A percentile compares a stretch with the other conserved stretches of the same genome.
Conservation (phyloP, 2,329 filamentous ascomycete species). For the Meredithiella fracta region DNA sequence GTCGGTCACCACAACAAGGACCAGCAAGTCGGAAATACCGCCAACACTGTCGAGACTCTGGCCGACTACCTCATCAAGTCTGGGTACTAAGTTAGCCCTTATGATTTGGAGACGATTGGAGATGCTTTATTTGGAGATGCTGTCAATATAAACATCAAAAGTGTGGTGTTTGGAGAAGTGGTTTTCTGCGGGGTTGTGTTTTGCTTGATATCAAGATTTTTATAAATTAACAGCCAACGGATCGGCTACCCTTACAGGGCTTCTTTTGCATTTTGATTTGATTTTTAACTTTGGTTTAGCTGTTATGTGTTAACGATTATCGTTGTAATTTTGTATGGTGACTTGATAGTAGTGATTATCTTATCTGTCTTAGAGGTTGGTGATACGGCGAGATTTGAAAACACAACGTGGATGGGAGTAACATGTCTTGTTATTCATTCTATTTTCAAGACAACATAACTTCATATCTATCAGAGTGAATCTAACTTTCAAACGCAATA, state of each 20-base stretch:
- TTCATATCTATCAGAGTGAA: too few relatives aligned
- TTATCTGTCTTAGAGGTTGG: too few relatives aligned
- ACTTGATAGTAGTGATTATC: too few relatives aligned
- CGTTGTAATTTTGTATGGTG: not conserved
- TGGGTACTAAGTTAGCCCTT: constrained; percentile 45
- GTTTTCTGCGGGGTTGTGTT: constrained; percentile 1
- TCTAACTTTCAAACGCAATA: not conserved
- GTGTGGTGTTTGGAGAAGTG: too few relatives aligned
- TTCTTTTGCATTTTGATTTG: not conserved
- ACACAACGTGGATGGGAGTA: too few relatives aligned
- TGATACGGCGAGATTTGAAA: too few relatives aligned
- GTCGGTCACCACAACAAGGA: constrained; percentile 70
- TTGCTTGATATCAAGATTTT: constrained; percentile 4
- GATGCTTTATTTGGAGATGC: not conserved
- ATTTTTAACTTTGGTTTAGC: not conserved
- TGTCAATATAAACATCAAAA: not conserved
- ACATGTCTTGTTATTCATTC: too few relatives aligned
- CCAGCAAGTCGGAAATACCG: constrained; percentile 57
- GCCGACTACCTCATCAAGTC: constrained; percentile 71
- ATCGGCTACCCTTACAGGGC: not conserved
- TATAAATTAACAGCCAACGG: constrained; percentile 2
- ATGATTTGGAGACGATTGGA: too few relatives aligned
- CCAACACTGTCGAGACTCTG: constrained; percentile 63
- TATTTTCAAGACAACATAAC: not conserved
- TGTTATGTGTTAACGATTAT: not conserved